These are phyloP conservation scores for Letharia lupina DNA, from an alignment of 495 filamentous ascomycete genomes.

Conservation along the genomic window DNA sequence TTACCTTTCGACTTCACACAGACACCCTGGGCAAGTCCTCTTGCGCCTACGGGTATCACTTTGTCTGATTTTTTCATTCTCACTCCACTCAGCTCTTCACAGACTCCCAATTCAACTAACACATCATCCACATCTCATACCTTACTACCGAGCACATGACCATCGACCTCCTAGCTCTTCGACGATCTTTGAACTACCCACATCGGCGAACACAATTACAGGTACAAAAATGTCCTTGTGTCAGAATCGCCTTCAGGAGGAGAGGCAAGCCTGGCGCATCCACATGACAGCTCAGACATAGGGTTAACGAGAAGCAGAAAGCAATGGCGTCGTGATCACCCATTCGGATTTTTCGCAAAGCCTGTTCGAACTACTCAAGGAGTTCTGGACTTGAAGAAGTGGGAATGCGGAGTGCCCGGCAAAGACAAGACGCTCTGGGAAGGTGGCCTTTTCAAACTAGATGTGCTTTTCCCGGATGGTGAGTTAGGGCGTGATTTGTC, in stretches of 20 bases:
- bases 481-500: constrained; percentile 30
- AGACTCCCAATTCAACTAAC: not conserved
- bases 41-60: not conserved
- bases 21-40: not conserved
- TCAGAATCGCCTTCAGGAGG: constrained; percentile 80
- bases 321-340: constrained; percentile 94
- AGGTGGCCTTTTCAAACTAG: constrained; percentile 89
- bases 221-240: constrained; percentile 68
- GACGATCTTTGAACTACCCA: not conserved
- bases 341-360: constrained; percentile 94
- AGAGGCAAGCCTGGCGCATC: constrained; percentile 51
- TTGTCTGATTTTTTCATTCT: not conserved
- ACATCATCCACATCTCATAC: not conserved
- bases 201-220: not conserved
- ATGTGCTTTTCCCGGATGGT: constrained; percentile 92
- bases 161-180: not conserved
- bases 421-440: constrained; percentile 96
- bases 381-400: constrained; percentile 83
- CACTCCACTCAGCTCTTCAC: not conserved
- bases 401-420: constrained; percentile 94
- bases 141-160: not conserved
- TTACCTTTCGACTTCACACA: constrained; percentile 2
- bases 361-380: constrained; percentile 72
- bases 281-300: not conserved
- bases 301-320: constrained; percentile 48